Percentiles rank a stretch among this genome's conserved stretches.
Evolutionary conservation across 805 yeast species (phyloP).

Genomic region (Myxozyma mucilagina): DNA sequence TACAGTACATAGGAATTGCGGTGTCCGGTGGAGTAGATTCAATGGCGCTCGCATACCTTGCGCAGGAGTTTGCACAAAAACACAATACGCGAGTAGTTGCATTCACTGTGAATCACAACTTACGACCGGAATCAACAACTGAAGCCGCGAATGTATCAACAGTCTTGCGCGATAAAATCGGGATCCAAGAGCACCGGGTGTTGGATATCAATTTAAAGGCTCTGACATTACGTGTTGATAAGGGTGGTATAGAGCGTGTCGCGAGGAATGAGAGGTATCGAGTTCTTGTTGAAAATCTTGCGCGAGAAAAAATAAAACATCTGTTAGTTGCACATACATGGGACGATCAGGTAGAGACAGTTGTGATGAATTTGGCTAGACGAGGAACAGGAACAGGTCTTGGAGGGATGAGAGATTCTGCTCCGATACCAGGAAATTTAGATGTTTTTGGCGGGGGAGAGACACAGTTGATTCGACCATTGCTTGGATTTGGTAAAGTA

Average conservation of each 20-base stretch:
- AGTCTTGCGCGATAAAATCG: conserved; percentile 2
- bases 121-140: conserved; percentile 49
- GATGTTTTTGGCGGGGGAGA: conserved; percentile 13
- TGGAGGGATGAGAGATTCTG: conserved; percentile 52
- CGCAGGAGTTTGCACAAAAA: conserved; percentile 43
- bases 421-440: conserved; percentile 35
- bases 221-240: neutral
- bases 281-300: conserved; percentile 48
- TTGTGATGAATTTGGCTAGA: conserved; percentile 52
- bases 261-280: conserved; percentile 60
- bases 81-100: conserved; percentile 43
- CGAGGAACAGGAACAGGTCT: conserved; percentile 43
- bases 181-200: neutral
- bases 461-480: conserved; percentile 51
- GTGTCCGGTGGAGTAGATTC: conserved; percentile 85
- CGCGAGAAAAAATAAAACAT: conserved; percentile 38
- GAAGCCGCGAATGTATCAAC: conserved; percentile 48
- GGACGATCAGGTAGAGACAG: conserved; percentile 75
- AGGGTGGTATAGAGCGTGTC: conserved; percentile 29
- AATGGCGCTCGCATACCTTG: conserved; percentile 61
- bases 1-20: conserved; percentile 46
- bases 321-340: conserved; percentile 65
- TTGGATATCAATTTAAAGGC: neutral
- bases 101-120: conserved; percentile 65
- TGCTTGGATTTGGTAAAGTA: conserved; percentile 49